Evolutionary conservation across 306 rosid genomes (phyloP).

Genomic region (Potentilla sterilis): DNA sequence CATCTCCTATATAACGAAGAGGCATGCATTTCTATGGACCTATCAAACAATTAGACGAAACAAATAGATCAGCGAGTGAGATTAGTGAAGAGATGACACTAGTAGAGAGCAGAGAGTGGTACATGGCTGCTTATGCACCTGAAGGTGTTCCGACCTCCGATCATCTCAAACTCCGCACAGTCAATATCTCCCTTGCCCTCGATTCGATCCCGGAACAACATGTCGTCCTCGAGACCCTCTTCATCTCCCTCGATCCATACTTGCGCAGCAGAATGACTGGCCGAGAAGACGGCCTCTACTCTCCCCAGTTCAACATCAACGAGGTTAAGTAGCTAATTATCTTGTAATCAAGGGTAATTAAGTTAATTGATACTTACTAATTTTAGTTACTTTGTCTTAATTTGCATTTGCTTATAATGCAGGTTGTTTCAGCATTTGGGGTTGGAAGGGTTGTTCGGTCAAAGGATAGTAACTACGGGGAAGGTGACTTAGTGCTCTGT

Average conservation of each 20-base stretch:
- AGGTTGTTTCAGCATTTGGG: constrained; percentile 39
- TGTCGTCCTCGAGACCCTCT: constrained; percentile 37
- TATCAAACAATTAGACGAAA: background rate
- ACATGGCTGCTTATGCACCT: constrained; percentile 40
- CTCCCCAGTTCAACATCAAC: constrained; percentile 30
- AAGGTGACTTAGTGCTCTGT: constrained; percentile 41
- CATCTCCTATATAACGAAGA: background rate
- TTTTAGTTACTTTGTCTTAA: background rate
- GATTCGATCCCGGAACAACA: constrained; percentile 50
- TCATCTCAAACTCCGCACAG: constrained; percentile 49
- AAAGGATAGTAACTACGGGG: constrained; percentile 34
- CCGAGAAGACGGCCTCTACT: constrained; percentile 40
- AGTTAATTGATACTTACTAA: background rate
- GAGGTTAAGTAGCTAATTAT: constrained; percentile 25
- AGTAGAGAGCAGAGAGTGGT: constrained; percentile 59
- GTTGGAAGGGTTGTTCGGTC: constrained; percentile 44
- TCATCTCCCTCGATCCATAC: constrained; percentile 53
- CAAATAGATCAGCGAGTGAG: background rate
- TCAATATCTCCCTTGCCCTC: constrained; percentile 16
- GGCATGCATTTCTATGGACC: background rate
- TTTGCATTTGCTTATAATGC: background rate
- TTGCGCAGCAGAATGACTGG: constrained; percentile 47
- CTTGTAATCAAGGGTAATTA: background rate
- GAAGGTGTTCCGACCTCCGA: constrained; percentile 52
- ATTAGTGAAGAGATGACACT: background rate